Evolutionary conservation across 805 yeast genomes (phyloP).

Genomic region (Clavispora asparagi): DNA sequence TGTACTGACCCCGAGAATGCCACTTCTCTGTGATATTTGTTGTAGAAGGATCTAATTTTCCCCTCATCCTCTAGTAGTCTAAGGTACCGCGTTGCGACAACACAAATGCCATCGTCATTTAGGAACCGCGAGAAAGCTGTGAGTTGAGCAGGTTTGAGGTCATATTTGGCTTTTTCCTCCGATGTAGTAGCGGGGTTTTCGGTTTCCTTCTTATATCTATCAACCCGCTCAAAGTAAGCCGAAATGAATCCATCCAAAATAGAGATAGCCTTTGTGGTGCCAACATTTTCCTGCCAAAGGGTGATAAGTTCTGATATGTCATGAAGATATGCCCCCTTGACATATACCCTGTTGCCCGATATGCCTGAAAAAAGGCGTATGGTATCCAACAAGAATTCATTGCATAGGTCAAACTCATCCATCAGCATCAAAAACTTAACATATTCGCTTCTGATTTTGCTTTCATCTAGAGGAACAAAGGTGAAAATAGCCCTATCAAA

Average conservation of each 20-base stretch:
- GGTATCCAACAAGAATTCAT: slow-evolving; percentile 24
- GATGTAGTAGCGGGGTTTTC: not conserved
- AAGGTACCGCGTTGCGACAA: slow-evolving; percentile 23
- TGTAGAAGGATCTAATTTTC: slow-evolving; percentile 24
- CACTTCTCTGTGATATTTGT: slow-evolving; percentile 20
- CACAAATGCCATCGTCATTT: slow-evolving; percentile 37
- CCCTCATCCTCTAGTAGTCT: slow-evolving; percentile 19
- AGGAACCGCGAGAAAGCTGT: slow-evolving; percentile 25
- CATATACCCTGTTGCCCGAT: slow-evolving; percentile 6
- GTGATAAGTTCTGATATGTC: slow-evolving; percentile 3
- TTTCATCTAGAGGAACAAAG: slow-evolving; percentile 29
- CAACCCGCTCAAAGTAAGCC: slow-evolving; percentile 16
- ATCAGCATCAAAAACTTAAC: slow-evolving; percentile 17
- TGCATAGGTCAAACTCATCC: slow-evolving; percentile 16
- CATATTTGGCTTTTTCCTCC: slow-evolving; percentile 1
- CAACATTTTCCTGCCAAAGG: slow-evolving; percentile 13
- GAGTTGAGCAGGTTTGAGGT: slow-evolving; percentile 9
- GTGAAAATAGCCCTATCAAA: slow-evolving; percentile 49
- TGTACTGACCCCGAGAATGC: slow-evolving; percentile 35
- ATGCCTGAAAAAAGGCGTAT: slow-evolving; percentile 21
- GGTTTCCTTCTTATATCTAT: slow-evolving; percentile 10
- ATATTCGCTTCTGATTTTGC: slow-evolving; percentile 21
- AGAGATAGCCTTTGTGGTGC: slow-evolving; percentile 10
- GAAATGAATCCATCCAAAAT: slow-evolving; percentile 16
- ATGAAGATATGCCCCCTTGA: slow-evolving; percentile 16